Base-by-base conservation (phyloP, 2,329 filamentous ascomycete species). In the Achaetomium macrosporum region DNA sequence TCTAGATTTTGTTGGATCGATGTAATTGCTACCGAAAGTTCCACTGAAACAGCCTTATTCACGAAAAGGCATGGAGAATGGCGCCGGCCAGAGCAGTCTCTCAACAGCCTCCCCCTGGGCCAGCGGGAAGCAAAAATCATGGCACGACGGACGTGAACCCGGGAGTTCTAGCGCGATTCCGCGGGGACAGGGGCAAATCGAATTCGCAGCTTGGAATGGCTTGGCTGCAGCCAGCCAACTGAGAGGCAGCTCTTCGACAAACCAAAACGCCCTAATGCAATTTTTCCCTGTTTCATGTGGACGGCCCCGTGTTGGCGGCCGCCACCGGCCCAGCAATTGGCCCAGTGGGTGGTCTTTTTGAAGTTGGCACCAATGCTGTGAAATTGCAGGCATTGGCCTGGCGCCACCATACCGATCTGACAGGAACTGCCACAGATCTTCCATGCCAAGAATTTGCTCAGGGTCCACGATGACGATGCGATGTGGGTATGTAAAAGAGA, bases 281-380 rank as follows among this genome's bases (percentile, higher is more conserved):
- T 37, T 37, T 33, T 48, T 47, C 44, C 53, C 44, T 53, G 55
- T 57, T 57, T 57, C 55, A 57, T 40, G 30, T 52, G 44, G 35
- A 13, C 19, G 13, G 17, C 51, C 49, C 55, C 50, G 47, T 42
- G 44, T 42, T 20, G 17, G 30, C 33, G 50, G 43, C 36, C n/a
- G 13, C 15, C 41, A 29, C 2, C 19, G 41, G 29, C 50, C 48
- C 47, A 49, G 48, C 55, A 46, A 57, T 57, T 53, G 55, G 55
- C 40, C 48, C 49, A 45, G 25, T 17, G 31, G 5, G 33, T 4
- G 5, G 33, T 3, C 10, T 25, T 13, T 42, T 17, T 13, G 17
- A 16, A 35, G 16, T 13, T 8, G 33, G 13, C 5, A 11, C 13
- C 33, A 35, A 35, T 35, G 25, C 25, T 4, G 15, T 35, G 33